Evolutionary conservation across 306 rosid genomes (phyloP), one percentile per base, ranked within the genome.

Genomic region (Cucurbita maxima): DNA sequence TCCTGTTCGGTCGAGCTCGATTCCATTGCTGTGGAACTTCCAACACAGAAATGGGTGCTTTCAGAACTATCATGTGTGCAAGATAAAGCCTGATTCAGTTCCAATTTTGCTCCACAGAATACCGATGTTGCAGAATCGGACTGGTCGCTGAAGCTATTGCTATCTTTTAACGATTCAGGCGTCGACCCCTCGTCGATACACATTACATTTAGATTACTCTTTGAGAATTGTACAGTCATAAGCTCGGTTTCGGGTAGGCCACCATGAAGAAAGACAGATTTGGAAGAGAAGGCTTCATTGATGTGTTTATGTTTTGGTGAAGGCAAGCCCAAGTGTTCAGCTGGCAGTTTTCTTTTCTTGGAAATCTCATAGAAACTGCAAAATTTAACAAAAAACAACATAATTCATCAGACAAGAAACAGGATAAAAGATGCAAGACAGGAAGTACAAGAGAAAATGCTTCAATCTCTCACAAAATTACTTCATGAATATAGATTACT

Each of bases 321-420:
- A 58, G 90, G 86, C 79, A 85, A 83, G 78, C 81, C 90, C 76
- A 88, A 79, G 41, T 84, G 89, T 76, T 88, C 90, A 4, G 75
- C 81, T 50, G 74, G 89, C 36, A 88, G 60, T 79, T 92, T 92
- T 76, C 97, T 86, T 77, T 92, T 92, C 86, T 84, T 92, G 77
- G 74, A 79, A 83, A 80, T 81, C 38, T 80, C 81, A 58, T 58
- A 56, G 25, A 79, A 80, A 74, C 97, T 89, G 79, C 58, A 63
- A 36, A 70, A 6, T 59, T 57, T 22, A 9, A 40, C 16, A 62
- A 19, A 67, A 68, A 68, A 19, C 52, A 0, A 68, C 56, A 45
- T 22, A 14, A 19, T 68, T 44, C 53, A 45, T 68, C 72, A 2
- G 36, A 12, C 37, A 45, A 67, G 56, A 47, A 16, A 44, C 40